A percentile compares a stretch with the other conserved stretches of the same genome.
Evolutionary conservation across 1,284 basidiomycete species (phyloP).

Genomic region (Sanghuangporus baumii): DNA sequence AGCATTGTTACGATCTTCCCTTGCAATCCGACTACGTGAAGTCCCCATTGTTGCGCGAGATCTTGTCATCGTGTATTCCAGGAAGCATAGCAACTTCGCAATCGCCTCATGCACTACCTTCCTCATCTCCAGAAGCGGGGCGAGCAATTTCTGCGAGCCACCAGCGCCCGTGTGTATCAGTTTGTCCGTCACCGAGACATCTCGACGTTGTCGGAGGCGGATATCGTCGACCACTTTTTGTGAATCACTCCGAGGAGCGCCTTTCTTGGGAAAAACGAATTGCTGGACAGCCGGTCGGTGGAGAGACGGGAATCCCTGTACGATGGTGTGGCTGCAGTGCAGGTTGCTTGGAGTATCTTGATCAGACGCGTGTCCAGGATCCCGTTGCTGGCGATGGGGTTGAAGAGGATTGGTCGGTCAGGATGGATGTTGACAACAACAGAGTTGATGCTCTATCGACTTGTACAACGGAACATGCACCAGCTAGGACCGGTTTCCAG

Average conservation of each 20-base stretch:
- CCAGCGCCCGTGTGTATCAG: slow-evolving; percentile 27
- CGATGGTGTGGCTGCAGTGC: slow-evolving; percentile 60
- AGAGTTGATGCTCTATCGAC: not conserved
- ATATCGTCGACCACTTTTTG: slow-evolving; percentile 37
- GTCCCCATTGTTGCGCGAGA: slow-evolving; percentile 7
- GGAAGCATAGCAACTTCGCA: slow-evolving; percentile 10
- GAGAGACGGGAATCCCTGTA: slow-evolving; percentile 45
- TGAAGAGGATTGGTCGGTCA: slow-evolving; percentile 15
- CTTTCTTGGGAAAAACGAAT: slow-evolving; percentile 58
- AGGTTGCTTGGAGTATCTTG: slow-evolving; percentile 60
- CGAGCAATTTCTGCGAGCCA: not conserved
- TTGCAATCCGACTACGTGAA: slow-evolving; percentile 5
- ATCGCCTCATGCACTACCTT: not conserved
- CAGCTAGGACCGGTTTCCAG: not conserved
- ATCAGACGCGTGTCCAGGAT: slow-evolving; percentile 15
- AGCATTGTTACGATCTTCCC: slow-evolving; percentile 12
- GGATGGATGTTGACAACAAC: slow-evolving; percentile 1
- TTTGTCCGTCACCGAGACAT: slow-evolving; percentile 53
- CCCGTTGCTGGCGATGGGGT: slow-evolving; percentile 3
- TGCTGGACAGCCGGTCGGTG: slow-evolving; percentile 47
- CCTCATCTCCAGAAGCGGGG: not conserved
- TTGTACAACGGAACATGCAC: not conserved
- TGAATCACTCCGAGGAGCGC: slow-evolving; percentile 54
- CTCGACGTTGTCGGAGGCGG: slow-evolving; percentile 15
- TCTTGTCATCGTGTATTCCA: slow-evolving; percentile 10